A percentile compares a stretch with the other conserved stretches of the same genome.
Evolutionary conservation across 768 basidiomycete species (phyloP).

Genomic region (Leccinum pellstonianum): DNA sequence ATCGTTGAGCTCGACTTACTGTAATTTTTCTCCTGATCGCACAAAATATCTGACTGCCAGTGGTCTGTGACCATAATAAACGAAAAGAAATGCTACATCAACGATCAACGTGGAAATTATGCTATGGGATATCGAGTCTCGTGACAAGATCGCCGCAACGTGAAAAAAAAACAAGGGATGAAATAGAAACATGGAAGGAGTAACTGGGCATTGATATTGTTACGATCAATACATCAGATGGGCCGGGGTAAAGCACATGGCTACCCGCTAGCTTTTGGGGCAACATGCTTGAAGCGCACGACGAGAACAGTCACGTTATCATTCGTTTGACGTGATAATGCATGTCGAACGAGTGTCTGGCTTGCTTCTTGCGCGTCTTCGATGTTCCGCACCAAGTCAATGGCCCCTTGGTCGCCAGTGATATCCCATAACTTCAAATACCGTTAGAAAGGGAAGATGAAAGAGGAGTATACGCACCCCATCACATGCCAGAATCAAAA

Average conservation of each 20-base stretch:
- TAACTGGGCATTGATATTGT: constrained; percentile 2
- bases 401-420: constrained; percentile 83
- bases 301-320: constrained; percentile 95
- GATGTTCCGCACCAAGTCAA: constrained; percentile 75
- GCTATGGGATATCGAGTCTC: background rate
- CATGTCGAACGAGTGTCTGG: constrained; percentile 75
- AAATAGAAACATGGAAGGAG: background rate
- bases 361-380: constrained; percentile 83
- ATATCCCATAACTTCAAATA: constrained; percentile 90
- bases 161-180: constrained; percentile 2
- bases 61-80: background rate
- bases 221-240: constrained; percentile 9
- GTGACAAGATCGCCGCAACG: background rate
- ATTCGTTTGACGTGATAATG: constrained; percentile 83
- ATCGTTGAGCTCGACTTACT: background rate
- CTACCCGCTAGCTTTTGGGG: constrained; percentile 14
- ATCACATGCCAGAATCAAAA: constrained; percentile 94
- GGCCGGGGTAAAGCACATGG: constrained; percentile 1
- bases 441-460: constrained; percentile 8
- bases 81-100: background rate
- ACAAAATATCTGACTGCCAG: background rate
- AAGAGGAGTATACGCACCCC: constrained; percentile 63
- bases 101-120: background rate
- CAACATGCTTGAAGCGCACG: constrained; percentile 64
- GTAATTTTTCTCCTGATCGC: too few species aligned